Evolutionary conservation across 305 asterid genomes (phyloP).

Genomic region (Fraxinus greggii): DNA sequence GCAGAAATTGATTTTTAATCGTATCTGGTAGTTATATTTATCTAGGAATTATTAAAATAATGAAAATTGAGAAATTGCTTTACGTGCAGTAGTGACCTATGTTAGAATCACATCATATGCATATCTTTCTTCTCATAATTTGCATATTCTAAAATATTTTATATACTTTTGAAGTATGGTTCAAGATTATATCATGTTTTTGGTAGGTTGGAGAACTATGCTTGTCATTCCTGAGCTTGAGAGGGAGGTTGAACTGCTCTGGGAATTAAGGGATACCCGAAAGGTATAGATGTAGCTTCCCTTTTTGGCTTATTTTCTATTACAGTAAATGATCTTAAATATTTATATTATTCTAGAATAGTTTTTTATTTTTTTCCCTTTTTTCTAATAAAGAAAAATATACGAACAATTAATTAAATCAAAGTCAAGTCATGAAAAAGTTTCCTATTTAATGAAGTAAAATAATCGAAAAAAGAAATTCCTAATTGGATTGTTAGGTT

Average conservation of each 20-base stretch:
- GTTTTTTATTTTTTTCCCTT: too few relatives aligned
- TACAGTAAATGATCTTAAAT: background rate
- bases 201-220: conserved; percentile 98
- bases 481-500: background rate
- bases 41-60: background rate
- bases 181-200: conserved; percentile 22
- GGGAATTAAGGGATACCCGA: conserved; percentile 63
- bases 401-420: background rate
- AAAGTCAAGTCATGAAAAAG: background rate
- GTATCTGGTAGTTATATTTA: background rate
- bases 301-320: background rate
- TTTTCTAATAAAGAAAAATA: background rate
- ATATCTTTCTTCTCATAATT: conserved; percentile 1
- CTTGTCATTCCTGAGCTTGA: conserved; percentile 99
- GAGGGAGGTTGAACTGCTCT: conserved; percentile 85
- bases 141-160: conserved; percentile 16
- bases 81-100: background rate
- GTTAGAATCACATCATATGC: background rate
- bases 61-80: background rate
- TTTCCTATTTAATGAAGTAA: background rate
- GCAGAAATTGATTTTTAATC: background rate
- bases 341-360: background rate
- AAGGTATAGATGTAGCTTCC: conserved; percentile 48
- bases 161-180: conserved; percentile 26
- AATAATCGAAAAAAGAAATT: too few relatives aligned